Evolutionary conservation across 78 protist species (phyloP).

Genomic region (Reticulomyxa filosa): DNA sequence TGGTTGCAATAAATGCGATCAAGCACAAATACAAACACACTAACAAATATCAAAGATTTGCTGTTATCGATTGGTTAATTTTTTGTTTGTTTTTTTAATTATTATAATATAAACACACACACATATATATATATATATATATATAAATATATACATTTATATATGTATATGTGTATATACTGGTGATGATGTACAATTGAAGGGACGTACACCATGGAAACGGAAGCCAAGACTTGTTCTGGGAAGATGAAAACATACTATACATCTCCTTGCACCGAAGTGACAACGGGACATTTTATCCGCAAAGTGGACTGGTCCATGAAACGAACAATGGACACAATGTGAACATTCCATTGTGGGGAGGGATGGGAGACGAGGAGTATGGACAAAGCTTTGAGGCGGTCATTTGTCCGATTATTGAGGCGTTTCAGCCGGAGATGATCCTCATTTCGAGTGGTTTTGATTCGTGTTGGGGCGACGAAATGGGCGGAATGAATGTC

Average conservation of each 20-base stretch:
- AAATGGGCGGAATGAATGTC: no score
- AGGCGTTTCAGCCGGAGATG: no score
- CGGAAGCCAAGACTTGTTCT: neutral
- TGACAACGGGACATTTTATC: slow-evolving; percentile 1
- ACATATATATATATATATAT: neutral
- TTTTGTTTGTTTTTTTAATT: neutral
- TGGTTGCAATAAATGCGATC: no score
- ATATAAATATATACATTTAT: neutral
- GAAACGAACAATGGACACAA: no score
- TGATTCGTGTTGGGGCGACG: no score
- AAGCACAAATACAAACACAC: no score
- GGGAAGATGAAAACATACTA: neutral
- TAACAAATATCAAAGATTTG: neutral
- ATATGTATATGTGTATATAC: neutral
- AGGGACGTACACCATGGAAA: neutral
- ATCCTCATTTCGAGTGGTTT: no score
- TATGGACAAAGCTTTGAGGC: no score
- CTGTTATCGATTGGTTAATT: no score
- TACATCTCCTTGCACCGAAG: slow-evolving; percentile 9
- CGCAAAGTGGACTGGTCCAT: neutral
- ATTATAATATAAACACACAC: neutral
- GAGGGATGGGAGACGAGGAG: no score
- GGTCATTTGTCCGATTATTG: no score
- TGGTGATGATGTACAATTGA: neutral
- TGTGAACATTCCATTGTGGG: no score